Evolutionary conservation across 2,329 filamentous ascomycete genomes (phyloP).

Genomic region (Penicillium brevicompactum): DNA sequence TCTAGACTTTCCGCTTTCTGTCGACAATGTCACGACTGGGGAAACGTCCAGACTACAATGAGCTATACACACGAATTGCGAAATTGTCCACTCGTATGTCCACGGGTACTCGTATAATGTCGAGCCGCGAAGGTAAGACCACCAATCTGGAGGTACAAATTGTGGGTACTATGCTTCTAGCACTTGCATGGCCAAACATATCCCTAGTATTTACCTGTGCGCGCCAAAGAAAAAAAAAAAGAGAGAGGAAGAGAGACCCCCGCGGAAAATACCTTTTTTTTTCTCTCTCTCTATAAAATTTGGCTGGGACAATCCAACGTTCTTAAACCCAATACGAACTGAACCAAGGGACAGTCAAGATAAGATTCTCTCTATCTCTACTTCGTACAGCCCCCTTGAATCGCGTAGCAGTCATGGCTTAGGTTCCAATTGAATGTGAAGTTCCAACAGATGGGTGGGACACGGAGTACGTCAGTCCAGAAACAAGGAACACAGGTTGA

Average conservation of each 20-base stretch:
- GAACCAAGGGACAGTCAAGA: not conserved
- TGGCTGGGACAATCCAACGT: not conserved
- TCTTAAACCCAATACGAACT: not conserved
- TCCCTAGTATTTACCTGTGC: slow-evolving; percentile 11
- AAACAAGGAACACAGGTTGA: slow-evolving; percentile 23
- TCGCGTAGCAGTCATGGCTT: too few species aligned
- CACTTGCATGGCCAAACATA: slow-evolving; percentile 11
- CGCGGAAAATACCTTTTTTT: too few species aligned
- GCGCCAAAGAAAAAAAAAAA: not conserved
- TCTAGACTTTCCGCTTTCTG: not conserved
- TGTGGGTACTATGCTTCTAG: slow-evolving; percentile 9
- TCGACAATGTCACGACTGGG: too few species aligned
- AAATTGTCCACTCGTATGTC: not conserved
- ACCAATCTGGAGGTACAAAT: not conserved
- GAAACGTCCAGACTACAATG: not conserved
- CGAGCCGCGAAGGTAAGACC: not conserved
- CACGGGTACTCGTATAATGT: not conserved
- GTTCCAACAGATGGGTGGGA: slow-evolving; percentile 11
- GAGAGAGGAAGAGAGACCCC: not conserved
- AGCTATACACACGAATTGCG: not conserved
- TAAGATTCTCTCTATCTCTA: not conserved
- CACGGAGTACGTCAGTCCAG: slow-evolving; percentile 20
- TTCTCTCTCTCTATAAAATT: not conserved
- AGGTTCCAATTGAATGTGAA: not conserved
- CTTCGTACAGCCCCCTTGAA: too few species aligned